Evolutionary conservation across 2,329 filamentous ascomycete genomes (phyloP).

Genomic region (Fusarium mangiferae): DNA sequence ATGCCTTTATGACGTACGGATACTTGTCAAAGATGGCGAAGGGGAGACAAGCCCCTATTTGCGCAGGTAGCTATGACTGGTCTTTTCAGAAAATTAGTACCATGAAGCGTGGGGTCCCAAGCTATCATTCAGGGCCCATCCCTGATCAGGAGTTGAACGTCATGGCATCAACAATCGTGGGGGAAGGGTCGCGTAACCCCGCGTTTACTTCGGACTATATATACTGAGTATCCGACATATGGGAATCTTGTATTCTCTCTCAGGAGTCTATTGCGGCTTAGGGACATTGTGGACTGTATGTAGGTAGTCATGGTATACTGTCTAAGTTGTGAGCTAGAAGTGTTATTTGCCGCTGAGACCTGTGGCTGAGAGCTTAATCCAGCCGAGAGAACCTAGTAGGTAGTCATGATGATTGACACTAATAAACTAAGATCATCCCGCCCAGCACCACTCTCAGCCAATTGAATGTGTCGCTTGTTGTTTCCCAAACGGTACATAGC

Average conservation of each 20-base stretch:
- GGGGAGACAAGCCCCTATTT: too few species aligned
- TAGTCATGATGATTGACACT: background rate
- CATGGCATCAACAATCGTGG: background rate
- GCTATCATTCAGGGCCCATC: background rate
- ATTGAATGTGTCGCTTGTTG: background rate
- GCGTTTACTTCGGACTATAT: background rate
- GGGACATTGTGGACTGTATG: background rate
- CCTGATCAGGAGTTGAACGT: fast-evolving
- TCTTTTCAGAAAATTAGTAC: too few species aligned
- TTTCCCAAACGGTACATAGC: background rate
- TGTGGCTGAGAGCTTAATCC: too few species aligned
- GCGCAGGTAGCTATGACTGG: too few species aligned
- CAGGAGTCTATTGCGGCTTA: too few species aligned
- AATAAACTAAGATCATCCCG: background rate
- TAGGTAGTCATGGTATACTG: too few species aligned
- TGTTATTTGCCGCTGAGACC: too few species aligned
- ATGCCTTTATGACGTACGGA: too few species aligned
- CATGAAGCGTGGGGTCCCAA: background rate
- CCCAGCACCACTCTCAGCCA: background rate
- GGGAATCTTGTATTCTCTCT: background rate
- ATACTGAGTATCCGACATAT: background rate
- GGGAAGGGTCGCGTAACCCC: background rate
- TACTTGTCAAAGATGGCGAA: too few species aligned
- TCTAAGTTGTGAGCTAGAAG: too few species aligned
- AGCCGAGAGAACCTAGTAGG: too few species aligned